Evolutionary conservation across 257 asterid species (phyloP).

Genomic region (Gynochthodes officinalis): DNA sequence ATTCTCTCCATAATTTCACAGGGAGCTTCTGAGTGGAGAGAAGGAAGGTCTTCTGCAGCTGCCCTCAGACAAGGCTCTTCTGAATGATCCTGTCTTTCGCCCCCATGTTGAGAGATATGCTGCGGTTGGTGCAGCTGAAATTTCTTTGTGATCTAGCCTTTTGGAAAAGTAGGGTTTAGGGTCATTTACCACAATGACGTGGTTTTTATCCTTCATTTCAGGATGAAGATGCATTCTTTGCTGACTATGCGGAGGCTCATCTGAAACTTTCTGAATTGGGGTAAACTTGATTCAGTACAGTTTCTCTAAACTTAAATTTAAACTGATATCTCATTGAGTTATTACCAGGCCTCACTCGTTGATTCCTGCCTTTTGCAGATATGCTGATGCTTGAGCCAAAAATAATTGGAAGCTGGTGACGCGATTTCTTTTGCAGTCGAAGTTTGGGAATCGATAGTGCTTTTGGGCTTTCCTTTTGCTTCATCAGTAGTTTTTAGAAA

Average conservation of each 20-base stretch:
- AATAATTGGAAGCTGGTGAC: constrained; percentile 1
- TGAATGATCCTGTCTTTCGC: constrained; percentile 60
- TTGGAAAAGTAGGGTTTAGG: no score
- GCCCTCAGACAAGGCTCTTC: constrained; percentile 79
- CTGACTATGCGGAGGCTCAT: constrained; percentile 75
- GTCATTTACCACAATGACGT: no score
- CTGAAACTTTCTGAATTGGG: constrained; percentile 78
- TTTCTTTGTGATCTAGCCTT: no score
- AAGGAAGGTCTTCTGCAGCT: constrained; percentile 69
- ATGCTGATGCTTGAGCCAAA: constrained; percentile 51
- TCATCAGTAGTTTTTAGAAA: constrained; percentile 1
- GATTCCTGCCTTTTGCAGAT: constrained; percentile 37
- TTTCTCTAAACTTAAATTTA: background rate
- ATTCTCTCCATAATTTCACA: constrained; percentile 1
- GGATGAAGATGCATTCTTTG: constrained; percentile 89
- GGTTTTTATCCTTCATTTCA: no score
- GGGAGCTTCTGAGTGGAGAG: constrained; percentile 78
- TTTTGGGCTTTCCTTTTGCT: background rate
- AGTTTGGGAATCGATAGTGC: background rate
- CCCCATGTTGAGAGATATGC: constrained; percentile 78
- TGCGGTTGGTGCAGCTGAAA: constrained; percentile 31
- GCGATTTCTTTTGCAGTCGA: constrained; percentile 6
- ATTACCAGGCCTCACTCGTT: background rate
- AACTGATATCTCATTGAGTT: background rate
- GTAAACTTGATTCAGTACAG: constrained; percentile 26